phyloP scores from a whole-genome alignment of 352 stramenopile genomes.

The Phytophthora kernoviae region DNA sequence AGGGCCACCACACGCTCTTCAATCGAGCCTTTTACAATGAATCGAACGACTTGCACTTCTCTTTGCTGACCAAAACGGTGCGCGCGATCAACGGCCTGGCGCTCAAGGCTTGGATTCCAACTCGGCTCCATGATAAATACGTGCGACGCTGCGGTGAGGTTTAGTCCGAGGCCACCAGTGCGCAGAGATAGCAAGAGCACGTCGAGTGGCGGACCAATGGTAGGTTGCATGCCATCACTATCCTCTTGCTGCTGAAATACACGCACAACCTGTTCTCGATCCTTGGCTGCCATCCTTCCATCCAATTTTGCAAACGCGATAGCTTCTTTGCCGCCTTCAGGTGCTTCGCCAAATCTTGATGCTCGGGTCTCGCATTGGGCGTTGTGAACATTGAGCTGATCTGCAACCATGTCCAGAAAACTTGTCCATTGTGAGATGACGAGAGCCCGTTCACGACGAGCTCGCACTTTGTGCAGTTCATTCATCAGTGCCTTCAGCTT shows the following conservation, averaged over 20 bases:
- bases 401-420: conserved; percentile 80
- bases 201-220: conserved; percentile 45
- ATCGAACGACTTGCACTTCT: conserved; percentile 77
- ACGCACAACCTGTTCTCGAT: conserved; percentile 68
- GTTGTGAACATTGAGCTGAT: conserved; percentile 48
- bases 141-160: conserved; percentile 91
- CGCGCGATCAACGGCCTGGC: conserved; percentile 88
- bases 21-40: conserved; percentile 88
- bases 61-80: conserved; percentile 87
- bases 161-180: conserved; percentile 90
- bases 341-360: conserved; percentile 19
- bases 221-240: conserved; percentile 5
- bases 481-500: conserved; percentile 65
- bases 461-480: conserved; percentile 53
- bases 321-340: conserved; percentile 3
- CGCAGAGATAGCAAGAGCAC: conserved; percentile 90
- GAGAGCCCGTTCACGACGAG: conserved; percentile 57
- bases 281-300: conserved; percentile 57
- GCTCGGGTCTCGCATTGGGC: conserved; percentile 20
- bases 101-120: conserved; percentile 92
- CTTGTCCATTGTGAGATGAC: conserved; percentile 91
- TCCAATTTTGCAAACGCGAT: conserved; percentile 67
- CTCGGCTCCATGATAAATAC: conserved; percentile 95
- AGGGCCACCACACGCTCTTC: conserved; percentile 90
- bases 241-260: conserved; percentile 58